A percentile compares a stretch with the other conserved stretches of the same genome.
phyloP scores from a whole-genome alignment of 2,329 filamentous ascomycete genomes.

The Blastomyces gilchristii region DNA sequence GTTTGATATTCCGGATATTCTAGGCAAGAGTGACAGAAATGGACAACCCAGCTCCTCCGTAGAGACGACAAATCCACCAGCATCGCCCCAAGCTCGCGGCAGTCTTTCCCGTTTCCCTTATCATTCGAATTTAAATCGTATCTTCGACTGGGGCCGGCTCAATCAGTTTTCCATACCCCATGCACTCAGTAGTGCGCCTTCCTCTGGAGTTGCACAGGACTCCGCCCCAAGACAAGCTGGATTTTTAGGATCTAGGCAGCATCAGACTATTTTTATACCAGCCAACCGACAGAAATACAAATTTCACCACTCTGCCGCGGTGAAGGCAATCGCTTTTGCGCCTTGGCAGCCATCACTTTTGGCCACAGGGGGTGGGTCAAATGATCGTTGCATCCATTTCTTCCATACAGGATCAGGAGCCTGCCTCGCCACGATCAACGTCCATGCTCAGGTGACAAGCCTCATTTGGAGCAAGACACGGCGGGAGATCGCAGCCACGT shows the following conservation, averaged over 20 bases:
- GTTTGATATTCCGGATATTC: constrained; percentile 58
- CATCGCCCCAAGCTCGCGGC: constrained; percentile 6
- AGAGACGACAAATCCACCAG: background rate
- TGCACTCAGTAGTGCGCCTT: background rate
- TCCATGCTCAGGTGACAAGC: constrained; percentile 85
- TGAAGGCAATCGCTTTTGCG: constrained; percentile 95
- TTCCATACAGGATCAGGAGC: constrained; percentile 78
- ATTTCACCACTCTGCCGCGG: constrained; percentile 73
- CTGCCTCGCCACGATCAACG: constrained; percentile 78
- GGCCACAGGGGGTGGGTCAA: constrained; percentile 84
- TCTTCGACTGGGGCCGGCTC: constrained; percentile 17
- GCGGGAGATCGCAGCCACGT: constrained; percentile 83
- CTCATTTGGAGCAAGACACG: constrained; percentile 80
- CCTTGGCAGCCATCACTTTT: constrained; percentile 83
- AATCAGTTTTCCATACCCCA: constrained; percentile 5
- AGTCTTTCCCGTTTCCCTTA: constrained; percentile 20
- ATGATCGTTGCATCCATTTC: constrained; percentile 93
- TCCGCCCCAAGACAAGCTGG: background rate
- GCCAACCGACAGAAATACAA: constrained; percentile 55
- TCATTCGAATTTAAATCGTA: constrained; percentile 16
- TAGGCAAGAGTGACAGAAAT: constrained; percentile 21
- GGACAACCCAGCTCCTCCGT: background rate
- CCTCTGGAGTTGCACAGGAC: too few species aligned
- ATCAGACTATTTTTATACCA: constrained; percentile 41
- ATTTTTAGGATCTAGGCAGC: background rate